Evolutionary conservation across 129 eudicot genomes (phyloP).

Genomic region (Calendula officinalis): DNA sequence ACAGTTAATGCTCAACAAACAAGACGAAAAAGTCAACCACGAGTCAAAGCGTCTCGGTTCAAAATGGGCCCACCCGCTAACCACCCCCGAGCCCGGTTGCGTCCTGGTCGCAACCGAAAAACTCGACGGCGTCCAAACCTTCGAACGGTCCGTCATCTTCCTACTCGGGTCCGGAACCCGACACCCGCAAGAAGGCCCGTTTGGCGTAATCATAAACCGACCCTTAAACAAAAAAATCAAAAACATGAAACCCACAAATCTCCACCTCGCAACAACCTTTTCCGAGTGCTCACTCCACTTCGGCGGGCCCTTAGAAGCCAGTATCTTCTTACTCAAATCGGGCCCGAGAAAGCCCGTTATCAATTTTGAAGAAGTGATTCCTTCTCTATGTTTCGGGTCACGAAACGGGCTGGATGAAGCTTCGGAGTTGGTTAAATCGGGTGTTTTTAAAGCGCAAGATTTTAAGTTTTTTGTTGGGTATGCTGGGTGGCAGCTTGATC

Average conservation of each 20-base stretch:
- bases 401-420: conserved; percentile 80
- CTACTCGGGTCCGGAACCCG: conserved; percentile 82
- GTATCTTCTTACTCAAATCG: conserved; percentile 62
- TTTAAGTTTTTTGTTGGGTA: conserved; percentile 85
- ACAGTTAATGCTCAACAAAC: conserved; percentile 46
- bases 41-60: conserved; percentile 58
- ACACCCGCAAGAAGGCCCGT: conserved; percentile 79
- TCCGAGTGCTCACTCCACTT: conserved; percentile 81
- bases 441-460: conserved; percentile 63
- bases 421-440: conserved; percentile 61
- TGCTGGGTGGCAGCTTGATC: conserved; percentile 95
- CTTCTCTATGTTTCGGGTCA: conserved; percentile 63
- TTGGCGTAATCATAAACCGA: conserved; percentile 77
- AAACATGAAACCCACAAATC: conserved; percentile 79
- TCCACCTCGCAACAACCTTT: conserved; percentile 74
- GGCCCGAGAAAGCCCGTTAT: conserved; percentile 36
- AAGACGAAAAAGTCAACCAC: conserved; percentile 36
- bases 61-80: conserved; percentile 96
- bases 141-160: conserved; percentile 84
- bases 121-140: conserved; percentile 78
- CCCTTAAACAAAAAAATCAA: conserved; percentile 74
- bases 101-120: conserved; percentile 91
- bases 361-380: conserved; percentile 72
- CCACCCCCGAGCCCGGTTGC: conserved; percentile 84
- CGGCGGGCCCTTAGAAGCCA: conserved; percentile 91